These are phyloP conservation scores for Aspergillus sp. DNA, from an alignment of 2,329 filamentous ascomycete species.

Conservation along the genomic window DNA sequence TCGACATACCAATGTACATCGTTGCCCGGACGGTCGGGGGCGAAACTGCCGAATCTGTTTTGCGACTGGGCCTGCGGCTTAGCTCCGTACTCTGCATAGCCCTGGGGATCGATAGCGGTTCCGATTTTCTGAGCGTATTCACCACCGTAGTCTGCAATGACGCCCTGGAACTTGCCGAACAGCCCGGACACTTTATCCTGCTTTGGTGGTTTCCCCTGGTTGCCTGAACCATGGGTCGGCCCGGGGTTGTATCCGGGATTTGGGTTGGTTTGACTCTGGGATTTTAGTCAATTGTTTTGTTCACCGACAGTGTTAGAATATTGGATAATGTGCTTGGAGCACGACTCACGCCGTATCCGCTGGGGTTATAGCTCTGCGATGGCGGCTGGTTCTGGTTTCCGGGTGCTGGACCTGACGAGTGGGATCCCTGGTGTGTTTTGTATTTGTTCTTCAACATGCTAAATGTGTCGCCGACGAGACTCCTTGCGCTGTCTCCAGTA, in stretches of 20 bases:
- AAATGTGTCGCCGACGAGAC: constrained; percentile 55
- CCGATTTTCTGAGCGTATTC: constrained; percentile 53
- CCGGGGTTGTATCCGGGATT: constrained; percentile 21
- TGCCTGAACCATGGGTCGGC: constrained; percentile 25
- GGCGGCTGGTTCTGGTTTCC: constrained; percentile 8
- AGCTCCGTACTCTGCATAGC: constrained; percentile 45
- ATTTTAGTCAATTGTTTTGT: neutral
- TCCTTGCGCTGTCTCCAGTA: constrained; percentile 44
- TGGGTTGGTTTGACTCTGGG: neutral
- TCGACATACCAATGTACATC: constrained; percentile 85
- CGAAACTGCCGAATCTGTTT: constrained; percentile 64
- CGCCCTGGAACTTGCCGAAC: constrained; percentile 56
- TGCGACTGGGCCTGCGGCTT: constrained; percentile 44
- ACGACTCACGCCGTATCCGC: constrained; percentile 24
- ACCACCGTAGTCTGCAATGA: constrained; percentile 51
- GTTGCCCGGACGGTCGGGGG: constrained; percentile 69
- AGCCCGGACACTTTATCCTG: constrained; percentile 45
- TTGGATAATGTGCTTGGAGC: neutral
- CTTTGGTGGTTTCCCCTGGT: constrained; percentile 29
- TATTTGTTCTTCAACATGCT: constrained; percentile 47
- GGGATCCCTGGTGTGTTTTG: constrained; percentile 26
- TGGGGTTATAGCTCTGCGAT: constrained; percentile 18
- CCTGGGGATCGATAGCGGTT: constrained; percentile 48
- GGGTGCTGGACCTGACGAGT: constrained; percentile 7
- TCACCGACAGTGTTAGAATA: neutral